Conservation (phyloP, 768 basidiomycete species). For the Pleurotus giganteus region DNA sequence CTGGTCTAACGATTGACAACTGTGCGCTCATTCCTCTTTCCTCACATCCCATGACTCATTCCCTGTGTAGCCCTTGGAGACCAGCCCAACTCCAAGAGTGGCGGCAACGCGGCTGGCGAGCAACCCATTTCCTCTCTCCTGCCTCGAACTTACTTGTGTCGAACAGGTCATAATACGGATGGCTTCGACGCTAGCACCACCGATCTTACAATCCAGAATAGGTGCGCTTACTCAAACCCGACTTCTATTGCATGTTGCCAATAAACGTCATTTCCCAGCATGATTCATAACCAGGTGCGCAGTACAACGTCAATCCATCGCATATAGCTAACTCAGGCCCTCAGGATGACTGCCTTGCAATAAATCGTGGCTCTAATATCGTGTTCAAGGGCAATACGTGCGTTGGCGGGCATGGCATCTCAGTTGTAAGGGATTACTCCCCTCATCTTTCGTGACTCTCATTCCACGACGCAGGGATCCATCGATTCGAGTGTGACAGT, state of each 20-base stretch:
- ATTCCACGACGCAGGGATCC: conserved; percentile 44
- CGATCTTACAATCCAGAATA: conserved; percentile 36
- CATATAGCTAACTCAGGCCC: too few species aligned
- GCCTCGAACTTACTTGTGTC: neutral
- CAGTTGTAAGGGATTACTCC: conserved; percentile 44
- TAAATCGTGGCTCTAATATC: conserved; percentile 42
- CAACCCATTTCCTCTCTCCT: neutral
- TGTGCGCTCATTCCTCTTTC: too few species aligned
- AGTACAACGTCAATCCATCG: neutral
- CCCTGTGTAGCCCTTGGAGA: conserved; percentile 45
- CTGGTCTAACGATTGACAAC: conserved; percentile 50
- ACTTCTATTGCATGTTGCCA: neutral
- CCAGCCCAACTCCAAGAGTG: conserved; percentile 47
- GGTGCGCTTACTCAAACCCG: conserved; percentile 26
- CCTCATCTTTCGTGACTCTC: conserved; percentile 16
- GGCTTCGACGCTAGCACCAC: conserved; percentile 43
- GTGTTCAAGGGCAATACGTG: conserved; percentile 52
- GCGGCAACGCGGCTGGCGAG: conserved; percentile 40
- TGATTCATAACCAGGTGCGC: neutral
- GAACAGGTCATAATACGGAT: conserved; percentile 46
- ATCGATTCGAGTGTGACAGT: conserved; percentile 46
- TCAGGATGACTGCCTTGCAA: conserved; percentile 63
- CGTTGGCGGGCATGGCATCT: conserved; percentile 62
- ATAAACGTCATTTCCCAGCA: too few species aligned
- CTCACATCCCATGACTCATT: too few species aligned